These are phyloP conservation scores for Globisporangium yorkense DNA, from an alignment of 352 stramenopile genomes.

Conservation along the genomic window DNA sequence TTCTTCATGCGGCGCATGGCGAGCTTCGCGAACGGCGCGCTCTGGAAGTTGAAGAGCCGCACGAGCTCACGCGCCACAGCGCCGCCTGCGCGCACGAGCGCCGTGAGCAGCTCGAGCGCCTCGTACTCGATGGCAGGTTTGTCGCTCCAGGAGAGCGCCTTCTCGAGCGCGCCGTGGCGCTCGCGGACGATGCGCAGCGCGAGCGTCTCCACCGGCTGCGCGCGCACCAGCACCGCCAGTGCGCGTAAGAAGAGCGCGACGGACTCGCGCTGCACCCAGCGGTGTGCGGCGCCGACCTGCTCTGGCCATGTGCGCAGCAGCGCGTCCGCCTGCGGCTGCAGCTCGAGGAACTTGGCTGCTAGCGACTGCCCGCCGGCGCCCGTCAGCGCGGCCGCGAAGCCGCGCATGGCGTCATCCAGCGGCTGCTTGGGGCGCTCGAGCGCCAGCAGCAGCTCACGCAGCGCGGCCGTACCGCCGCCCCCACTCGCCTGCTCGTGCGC, in stretches of 20 bases:
- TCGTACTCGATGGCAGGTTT: constrained; percentile 75
- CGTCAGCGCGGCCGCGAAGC: constrained; percentile 27
- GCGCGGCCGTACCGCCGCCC: constrained; percentile 10
- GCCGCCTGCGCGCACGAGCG: constrained; percentile 34
- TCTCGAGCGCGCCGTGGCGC: constrained; percentile 58
- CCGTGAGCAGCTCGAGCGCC: constrained; percentile 52
- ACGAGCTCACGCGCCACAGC: constrained; percentile 59
- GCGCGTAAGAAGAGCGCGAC: constrained; percentile 65
- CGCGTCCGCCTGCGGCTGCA: constrained; percentile 51
- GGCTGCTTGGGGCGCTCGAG: constrained; percentile 50
- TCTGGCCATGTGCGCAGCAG: constrained; percentile 67
- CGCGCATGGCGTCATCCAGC: constrained; percentile 45
- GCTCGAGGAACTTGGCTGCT: constrained; percentile 35
- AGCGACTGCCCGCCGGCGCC: constrained; percentile 2
- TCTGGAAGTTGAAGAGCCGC: constrained; percentile 77
- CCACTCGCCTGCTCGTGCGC: neutral
- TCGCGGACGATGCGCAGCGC: constrained; percentile 63
- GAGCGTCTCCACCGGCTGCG: constrained; percentile 41
- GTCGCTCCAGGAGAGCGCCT: constrained; percentile 79
- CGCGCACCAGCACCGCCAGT: constrained; percentile 35
- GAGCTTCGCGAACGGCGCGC: constrained; percentile 53
- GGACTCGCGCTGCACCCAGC: constrained; percentile 64
- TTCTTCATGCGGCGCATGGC: constrained; percentile 55
- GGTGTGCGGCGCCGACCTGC: constrained; percentile 29
- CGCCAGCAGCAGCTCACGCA: constrained; percentile 67